These are phyloP conservation scores for Tephrocybe rancida DNA, from an alignment of 768 basidiomycete species.

Conservation along the genomic window DNA sequence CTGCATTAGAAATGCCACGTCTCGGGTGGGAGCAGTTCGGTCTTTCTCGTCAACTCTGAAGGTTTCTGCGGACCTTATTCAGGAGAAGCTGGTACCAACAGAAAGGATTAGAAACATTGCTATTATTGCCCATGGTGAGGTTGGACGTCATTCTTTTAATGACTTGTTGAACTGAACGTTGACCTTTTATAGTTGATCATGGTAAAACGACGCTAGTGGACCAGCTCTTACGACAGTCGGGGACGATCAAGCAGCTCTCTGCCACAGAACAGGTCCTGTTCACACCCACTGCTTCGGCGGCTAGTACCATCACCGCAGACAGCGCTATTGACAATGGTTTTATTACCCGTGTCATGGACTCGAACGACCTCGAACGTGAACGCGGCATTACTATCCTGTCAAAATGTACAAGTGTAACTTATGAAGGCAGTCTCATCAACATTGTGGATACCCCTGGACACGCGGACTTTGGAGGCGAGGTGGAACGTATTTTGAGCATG, in stretches of 20 bases:
- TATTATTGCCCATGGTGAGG: conserved; percentile 52
- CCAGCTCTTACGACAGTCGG: conserved; percentile 52
- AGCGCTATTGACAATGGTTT: conserved; percentile 38
- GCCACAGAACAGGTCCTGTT: conserved; percentile 35
- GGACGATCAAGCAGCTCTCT: conserved; percentile 44
- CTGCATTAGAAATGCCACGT: not conserved
- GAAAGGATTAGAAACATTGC: conserved; percentile 50
- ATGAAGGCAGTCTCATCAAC: conserved; percentile 52
- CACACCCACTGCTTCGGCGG: conserved; percentile 30
- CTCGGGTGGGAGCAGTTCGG: not conserved
- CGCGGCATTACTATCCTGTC: conserved; percentile 65
- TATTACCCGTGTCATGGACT: conserved; percentile 52
- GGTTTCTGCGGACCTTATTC: conserved; percentile 23
- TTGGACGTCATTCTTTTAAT: not conserved
- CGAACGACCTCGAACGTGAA: conserved; percentile 56
- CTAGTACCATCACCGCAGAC: conserved; percentile 31
- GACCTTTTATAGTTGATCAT: conserved; percentile 42
- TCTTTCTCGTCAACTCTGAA: conserved; percentile 15
- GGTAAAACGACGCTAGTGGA: conserved; percentile 57
- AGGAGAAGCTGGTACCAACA: conserved; percentile 29
- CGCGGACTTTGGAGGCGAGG: conserved; percentile 66
- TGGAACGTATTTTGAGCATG: conserved; percentile 62
- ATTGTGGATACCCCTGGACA: conserved; percentile 67
- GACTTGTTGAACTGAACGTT: not conserved
- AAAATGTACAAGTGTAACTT: conserved; percentile 56